Base-by-base conservation (phyloP, 2,329 filamentous ascomycete species). In the Pezicula radicicola region DNA sequence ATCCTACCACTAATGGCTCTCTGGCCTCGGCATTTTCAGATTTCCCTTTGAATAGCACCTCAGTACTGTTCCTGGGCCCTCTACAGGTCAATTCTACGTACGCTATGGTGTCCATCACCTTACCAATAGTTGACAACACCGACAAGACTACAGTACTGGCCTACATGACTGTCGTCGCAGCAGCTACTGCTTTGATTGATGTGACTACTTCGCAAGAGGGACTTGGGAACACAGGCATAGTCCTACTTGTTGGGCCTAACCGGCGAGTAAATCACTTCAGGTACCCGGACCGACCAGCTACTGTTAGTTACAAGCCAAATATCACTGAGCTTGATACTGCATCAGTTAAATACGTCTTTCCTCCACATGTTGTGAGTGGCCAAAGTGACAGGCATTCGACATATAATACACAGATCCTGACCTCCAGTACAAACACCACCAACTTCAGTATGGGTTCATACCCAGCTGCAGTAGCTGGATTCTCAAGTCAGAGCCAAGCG, bases 91-190 rank as follows among this genome's bases (percentile, higher is more conserved):
- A 95, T 65, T 72, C 79, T 40, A 81, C 83, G 0, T 88, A 87
- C 57, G 88, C 89, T 19, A 73, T 97, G 10, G 67, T 96, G 12
- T 96, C 91, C 2, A 75, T 96, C 53, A 96, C 91, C 0, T 72
- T 93, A 15, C 89, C 91, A 0, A 83, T 97, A 49, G 79, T 89
- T 54, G 84, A 87, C 65, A 88, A 85, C 58, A 76, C 77, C 2
- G 78, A 79, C 2, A 67, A 71, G 40, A 72, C 72, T 3, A 84
- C 87, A 55, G 80, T 93, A 1, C 75, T 96, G 5, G 92, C 90
- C 2, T 96, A 91, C 74, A 80, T 96, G 73, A 96, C 91, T 1
- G 73, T 93, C 2, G 75, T 96, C n/a, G 79, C 88, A 50, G 81
- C 88, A 51, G 86, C 86, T 2, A 72, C 73, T 4, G 77, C 87